phyloP scores from a whole-genome alignment of 148 eudicot species.

The Rhododendron molle region DNA sequence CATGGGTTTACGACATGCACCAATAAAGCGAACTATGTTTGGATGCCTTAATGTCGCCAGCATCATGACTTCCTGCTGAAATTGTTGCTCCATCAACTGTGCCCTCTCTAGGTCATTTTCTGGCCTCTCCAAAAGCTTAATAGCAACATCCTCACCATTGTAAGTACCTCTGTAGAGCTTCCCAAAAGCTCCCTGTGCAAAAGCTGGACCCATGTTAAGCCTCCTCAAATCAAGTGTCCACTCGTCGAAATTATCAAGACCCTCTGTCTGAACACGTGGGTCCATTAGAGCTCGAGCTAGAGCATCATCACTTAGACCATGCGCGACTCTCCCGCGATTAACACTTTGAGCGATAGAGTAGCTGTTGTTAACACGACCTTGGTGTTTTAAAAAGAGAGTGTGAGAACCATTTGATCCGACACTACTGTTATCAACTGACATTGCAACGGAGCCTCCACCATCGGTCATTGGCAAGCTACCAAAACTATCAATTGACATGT shows the following conservation, averaged over 20 bases:
- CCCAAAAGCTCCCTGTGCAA: slow-evolving; percentile 98
- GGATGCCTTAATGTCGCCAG: slow-evolving; percentile 86
- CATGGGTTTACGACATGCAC: slow-evolving; percentile 94
- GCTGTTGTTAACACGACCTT: slow-evolving; percentile 62
- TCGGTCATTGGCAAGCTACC: slow-evolving; percentile 74
- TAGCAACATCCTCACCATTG: slow-evolving; percentile 93
- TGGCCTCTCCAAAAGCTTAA: slow-evolving; percentile 93
- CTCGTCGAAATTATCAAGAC: slow-evolving; percentile 82
- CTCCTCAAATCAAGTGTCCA: slow-evolving; percentile 94
- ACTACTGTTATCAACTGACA: slow-evolving; percentile 95
- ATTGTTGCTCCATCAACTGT: slow-evolving; percentile 93
- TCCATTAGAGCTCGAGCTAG: slow-evolving; percentile 90
- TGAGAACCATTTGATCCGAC: slow-evolving; percentile 89
- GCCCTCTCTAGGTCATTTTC: slow-evolving; percentile 84
- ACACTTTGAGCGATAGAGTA: slow-evolving; percentile 68
- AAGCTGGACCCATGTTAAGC: slow-evolving; percentile 85
- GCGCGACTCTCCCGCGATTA: slow-evolving; percentile 74
- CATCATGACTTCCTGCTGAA: slow-evolving; percentile 99
- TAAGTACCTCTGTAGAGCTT: slow-evolving; percentile 93
- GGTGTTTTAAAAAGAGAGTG: slow-evolving; percentile 76
- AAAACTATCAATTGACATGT: slow-evolving; percentile 84
- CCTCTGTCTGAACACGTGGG: slow-evolving; percentile 61
- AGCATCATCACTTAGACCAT: slow-evolving; percentile 85
- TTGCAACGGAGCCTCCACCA: slow-evolving; percentile 93
- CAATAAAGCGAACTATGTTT: slow-evolving; percentile 91